Evolutionary conservation across 441 rosid species (phyloP).

Genomic region (Lepidium campestre): DNA sequence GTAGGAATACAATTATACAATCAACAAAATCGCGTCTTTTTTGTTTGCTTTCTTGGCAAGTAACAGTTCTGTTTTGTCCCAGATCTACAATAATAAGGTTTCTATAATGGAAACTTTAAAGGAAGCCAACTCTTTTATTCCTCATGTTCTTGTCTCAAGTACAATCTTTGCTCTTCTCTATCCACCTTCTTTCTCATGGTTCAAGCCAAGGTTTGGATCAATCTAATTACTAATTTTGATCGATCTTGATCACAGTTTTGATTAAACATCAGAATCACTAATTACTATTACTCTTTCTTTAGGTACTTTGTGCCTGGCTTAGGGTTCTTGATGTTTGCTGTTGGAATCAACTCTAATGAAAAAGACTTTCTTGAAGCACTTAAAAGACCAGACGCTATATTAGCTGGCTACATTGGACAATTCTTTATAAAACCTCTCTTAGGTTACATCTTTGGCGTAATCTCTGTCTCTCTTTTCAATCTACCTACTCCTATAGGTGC

Average conservation of each 20-base stretch:
- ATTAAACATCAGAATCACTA: background rate
- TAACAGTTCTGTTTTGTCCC: conserved; percentile 23
- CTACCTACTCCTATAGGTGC: conserved; percentile 85
- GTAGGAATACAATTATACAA: conserved; percentile 18
- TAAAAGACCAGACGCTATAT: conserved; percentile 64
- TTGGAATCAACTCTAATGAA: conserved; percentile 81
- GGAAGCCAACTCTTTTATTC: conserved; percentile 66
- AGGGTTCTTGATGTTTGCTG: conserved; percentile 94
- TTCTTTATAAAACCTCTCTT: conserved; percentile 75
- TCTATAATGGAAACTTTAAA: conserved; percentile 49
- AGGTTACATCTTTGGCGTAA: conserved; percentile 67
- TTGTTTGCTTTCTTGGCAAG: conserved; percentile 11
- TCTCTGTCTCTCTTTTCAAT: conserved; percentile 51
- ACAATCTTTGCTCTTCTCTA: conserved; percentile 71
- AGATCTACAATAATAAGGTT: conserved; percentile 33
- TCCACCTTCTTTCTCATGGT: conserved; percentile 92
- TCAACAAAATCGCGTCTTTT: background rate
- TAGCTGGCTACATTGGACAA: conserved; percentile 79
- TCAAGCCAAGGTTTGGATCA: conserved; percentile 57
- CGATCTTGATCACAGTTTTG: background rate
- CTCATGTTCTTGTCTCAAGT: conserved; percentile 71
- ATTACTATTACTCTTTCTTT: background rate
- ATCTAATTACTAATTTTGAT: background rate
- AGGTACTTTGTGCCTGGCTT: conserved; percentile 92
- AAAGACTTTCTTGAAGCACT: conserved; percentile 75